Evolutionary conservation across 2,329 filamentous ascomycete genomes (phyloP), one percentile per base, ranked within the genome.

Genomic region (Huntiella bhutanensis): DNA sequence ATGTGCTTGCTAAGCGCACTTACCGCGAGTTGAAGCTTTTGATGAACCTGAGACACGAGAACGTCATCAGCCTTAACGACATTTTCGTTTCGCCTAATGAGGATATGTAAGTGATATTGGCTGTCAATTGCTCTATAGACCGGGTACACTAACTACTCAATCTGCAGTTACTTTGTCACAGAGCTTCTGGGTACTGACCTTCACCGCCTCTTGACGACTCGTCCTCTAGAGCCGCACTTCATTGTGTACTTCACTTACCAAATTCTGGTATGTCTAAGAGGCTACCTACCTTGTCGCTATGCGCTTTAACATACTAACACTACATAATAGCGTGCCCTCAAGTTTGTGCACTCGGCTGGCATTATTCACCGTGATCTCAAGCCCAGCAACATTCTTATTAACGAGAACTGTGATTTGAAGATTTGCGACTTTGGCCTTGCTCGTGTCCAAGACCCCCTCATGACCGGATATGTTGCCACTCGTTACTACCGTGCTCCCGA

Each of bases 211-310:
- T 75, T 98, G 55, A 96, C 88, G 43, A 96, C 91, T 41, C 73
- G 91, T 60, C 91, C 91, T 17, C 77, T 98, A 45, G 91, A 98
- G 72, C 96, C 94, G 68, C 91, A 98, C 64, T 98, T 98, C 64
- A 96, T 98, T 58, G 91, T 98, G 68, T 98, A 98, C 68, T 98
- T 98, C 63, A 75, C 98, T 51, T 98, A 98, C 65, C 91, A 98
- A 66, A 98, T 98, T 58, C 75, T 96, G 70, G 88, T 95, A 67
- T 57, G 80, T 53, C 32, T 33, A 45, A 37, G 6, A 10, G 7
- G 7, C 13, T 15, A 6, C 10, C 15, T 15, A 11, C 10, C 35
- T 6, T 32, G 8, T 22, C 17, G 4, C 10, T n/a, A 5, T 4
- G 35, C 36, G 13, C 15, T n/a, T 17, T 6, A 13, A 28, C 15